phyloP scores from a whole-genome alignment of 2,329 filamentous ascomycete genomes.

The Pezicula radicicola region DNA sequence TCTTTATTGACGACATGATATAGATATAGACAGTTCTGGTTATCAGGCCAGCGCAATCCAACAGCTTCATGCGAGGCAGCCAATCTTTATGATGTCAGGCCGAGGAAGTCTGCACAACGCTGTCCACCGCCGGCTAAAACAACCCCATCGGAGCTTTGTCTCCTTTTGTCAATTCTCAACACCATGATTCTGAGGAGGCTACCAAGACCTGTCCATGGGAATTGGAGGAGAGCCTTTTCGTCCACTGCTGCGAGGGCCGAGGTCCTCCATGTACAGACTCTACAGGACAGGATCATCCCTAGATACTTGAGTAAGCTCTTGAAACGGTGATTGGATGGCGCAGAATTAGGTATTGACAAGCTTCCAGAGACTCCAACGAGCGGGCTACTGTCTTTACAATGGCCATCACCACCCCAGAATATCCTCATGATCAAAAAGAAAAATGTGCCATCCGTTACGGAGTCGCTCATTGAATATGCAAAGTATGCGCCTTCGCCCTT shows the following conservation, averaged over 20 bases:
- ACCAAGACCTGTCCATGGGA: neutral
- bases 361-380: slow-evolving; percentile 49
- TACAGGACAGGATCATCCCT: slow-evolving; percentile 57
- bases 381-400: slow-evolving; percentile 63
- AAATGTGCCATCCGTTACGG: slow-evolving; percentile 38
- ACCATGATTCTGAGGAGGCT: slow-evolving; percentile 15
- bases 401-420: slow-evolving; percentile 66
- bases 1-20: no score
- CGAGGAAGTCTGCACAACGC: neutral
- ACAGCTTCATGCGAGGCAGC: neutral
- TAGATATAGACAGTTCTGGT: neutral
- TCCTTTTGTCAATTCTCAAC: slow-evolving; percentile 5
- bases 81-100: neutral
- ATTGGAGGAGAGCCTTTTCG: slow-evolving; percentile 40
- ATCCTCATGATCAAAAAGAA: slow-evolving; percentile 68
- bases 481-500: slow-evolving; percentile 19
- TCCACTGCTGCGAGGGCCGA: slow-evolving; percentile 40
- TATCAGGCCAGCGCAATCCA: neutral
- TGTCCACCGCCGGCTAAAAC: slow-evolving; percentile 7
- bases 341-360: slow-evolving; percentile 37
- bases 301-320: slow-evolving; percentile 56
- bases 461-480: slow-evolving; percentile 32
- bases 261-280: slow-evolving; percentile 46
- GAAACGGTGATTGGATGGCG: neutral
- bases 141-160: slow-evolving; percentile 4